Conservation (phyloP, 306 rosid species). For the Sophora flavescens region DNA sequence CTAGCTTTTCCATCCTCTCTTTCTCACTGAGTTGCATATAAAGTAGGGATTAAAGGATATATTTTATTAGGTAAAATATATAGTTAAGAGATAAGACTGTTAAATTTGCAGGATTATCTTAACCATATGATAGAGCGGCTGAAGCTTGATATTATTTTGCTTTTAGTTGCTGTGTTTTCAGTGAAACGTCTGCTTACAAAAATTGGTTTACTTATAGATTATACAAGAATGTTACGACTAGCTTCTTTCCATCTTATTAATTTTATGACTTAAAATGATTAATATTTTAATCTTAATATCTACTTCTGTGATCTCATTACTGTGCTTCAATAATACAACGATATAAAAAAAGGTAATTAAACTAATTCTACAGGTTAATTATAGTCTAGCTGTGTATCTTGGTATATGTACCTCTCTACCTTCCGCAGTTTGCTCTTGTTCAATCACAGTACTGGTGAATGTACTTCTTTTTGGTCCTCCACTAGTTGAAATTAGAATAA, state of each 20-base stretch:
- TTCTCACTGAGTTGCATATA: background rate
- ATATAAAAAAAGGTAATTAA: background rate
- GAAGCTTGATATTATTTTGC: constrained; percentile 14
- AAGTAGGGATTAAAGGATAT: background rate
- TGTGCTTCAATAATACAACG: background rate
- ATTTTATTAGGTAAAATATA: background rate
- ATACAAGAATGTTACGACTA: too few relatives aligned
- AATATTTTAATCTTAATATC: constrained; percentile 4
- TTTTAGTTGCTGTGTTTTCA: constrained; percentile 21
- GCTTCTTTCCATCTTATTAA: background rate
- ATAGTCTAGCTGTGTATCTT: background rate
- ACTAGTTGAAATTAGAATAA: background rate
- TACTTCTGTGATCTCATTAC: background rate
- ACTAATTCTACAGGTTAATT: background rate
- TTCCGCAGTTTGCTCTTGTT: background rate
- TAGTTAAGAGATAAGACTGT: background rate
- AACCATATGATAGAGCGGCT: background rate
- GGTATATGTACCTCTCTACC: background rate
- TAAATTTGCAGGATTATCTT: background rate
- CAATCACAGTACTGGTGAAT: constrained; percentile 7
- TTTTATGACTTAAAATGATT: background rate
- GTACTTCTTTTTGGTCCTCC: background rate
- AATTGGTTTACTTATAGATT: too few relatives aligned
- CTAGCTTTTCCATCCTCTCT: background rate
- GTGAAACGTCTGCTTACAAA: background rate